Evolutionary conservation across 2,329 filamentous ascomycete genomes (phyloP).

Genomic region (Colletotrichum kahawae): DNA sequence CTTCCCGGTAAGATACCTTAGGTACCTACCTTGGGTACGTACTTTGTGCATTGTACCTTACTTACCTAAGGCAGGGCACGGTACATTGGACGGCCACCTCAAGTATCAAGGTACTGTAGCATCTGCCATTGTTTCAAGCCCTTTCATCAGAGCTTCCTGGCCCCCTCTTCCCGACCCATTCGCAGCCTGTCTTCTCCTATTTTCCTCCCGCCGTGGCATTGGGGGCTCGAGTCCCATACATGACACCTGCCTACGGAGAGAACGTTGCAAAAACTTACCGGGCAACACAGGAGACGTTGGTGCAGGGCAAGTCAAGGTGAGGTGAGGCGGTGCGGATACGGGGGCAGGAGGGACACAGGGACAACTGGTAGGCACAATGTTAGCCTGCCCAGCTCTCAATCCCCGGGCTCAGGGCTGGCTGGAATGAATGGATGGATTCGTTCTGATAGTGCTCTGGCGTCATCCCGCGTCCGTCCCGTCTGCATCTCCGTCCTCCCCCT

Average conservation of each 20-base stretch:
- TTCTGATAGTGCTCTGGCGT: slow-evolving; percentile 4
- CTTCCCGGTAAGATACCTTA: background rate
- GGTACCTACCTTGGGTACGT: background rate
- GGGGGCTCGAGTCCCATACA: background rate
- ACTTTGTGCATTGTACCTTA: background rate
- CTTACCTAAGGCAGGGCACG: background rate
- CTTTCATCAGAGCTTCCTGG: slow-evolving; percentile 13
- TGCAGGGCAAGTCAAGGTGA: background rate
- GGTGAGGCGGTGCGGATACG: background rate
- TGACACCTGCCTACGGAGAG: background rate
- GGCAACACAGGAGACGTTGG: background rate
- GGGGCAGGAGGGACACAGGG: background rate
- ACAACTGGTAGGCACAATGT: background rate
- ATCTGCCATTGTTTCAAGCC: slow-evolving; percentile 12
- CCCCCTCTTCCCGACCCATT: background rate
- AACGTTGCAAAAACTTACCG: background rate
- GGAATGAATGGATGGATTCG: background rate
- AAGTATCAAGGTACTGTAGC: background rate
- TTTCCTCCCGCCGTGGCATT: background rate
- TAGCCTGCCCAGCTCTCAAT: background rate
- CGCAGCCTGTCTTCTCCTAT: background rate
- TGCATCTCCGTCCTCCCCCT: background rate
- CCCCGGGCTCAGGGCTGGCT: background rate
- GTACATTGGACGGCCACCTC: no score
- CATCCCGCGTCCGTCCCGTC: background rate